Conservation (phyloP, 371 early-diverging fungal genomes). For the Rhizopus microsporus region DNA sequence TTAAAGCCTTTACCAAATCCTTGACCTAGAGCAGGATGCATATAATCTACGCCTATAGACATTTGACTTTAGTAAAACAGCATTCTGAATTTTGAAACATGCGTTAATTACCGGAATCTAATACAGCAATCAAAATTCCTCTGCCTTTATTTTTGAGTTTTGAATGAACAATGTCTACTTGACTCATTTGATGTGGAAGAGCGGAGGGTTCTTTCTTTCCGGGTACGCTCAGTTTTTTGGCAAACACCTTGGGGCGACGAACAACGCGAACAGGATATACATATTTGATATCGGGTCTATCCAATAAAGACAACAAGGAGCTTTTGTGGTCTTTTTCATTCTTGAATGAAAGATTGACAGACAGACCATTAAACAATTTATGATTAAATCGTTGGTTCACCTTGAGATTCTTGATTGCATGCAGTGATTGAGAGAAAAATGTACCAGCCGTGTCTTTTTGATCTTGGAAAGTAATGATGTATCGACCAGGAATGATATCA, state of each 20-base stretch:
- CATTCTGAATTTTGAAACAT: not conserved
- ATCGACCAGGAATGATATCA: conserved; percentile 35
- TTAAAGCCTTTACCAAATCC: conserved; percentile 62
- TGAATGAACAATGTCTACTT: conserved; percentile 34
- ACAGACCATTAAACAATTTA: conserved; percentile 36
- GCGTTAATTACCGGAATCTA: conserved; percentile 58
- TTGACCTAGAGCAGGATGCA: conserved; percentile 71
- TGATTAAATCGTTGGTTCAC: conserved; percentile 31
- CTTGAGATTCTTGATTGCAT: conserved; percentile 12
- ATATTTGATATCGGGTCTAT: conserved; percentile 22
- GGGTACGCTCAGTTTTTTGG: not conserved
- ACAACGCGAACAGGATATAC: conserved; percentile 35
- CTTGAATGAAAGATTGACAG: conserved; percentile 24
- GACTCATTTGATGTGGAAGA: conserved; percentile 29
- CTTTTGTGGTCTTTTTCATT: conserved; percentile 14
- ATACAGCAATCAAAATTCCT: conserved; percentile 68
- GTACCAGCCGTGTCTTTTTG: conserved; percentile 6
- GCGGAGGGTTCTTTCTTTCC: conserved; percentile 16
- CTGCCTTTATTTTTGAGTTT: conserved; percentile 50
- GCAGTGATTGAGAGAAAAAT: conserved; percentile 14
- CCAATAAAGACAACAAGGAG: conserved; percentile 22
- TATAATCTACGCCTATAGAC: conserved; percentile 54
- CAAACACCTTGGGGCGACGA: conserved; percentile 27
- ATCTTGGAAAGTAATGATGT: conserved; percentile 32
- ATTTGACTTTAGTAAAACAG: not conserved